Evolutionary conservation across 148 eudicot species (phyloP), one percentile per base, ranked within the genome.

Genomic region (Rhododendron williamsianum): DNA sequence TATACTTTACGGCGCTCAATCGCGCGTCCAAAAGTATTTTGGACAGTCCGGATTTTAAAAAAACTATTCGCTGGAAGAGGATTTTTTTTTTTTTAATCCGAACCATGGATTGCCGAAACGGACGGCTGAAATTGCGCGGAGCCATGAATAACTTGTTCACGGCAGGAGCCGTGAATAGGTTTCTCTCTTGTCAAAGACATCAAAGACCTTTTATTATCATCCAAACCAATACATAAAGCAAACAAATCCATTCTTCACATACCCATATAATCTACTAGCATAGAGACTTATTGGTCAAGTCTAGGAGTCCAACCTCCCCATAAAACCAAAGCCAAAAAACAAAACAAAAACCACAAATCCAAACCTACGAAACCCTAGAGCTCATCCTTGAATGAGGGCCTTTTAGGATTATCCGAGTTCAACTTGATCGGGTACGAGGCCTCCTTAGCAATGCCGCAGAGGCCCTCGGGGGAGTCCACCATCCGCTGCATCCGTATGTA

Each of bases 391-490:
- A 54, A 9, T 1, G 89, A 81, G 43, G 74, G 49, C 46, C 25
- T 78, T 54, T 54, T 76, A 2, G 93, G 91, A 71, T 94, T 93
- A 38, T 89, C 81, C 0, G 95, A 49, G 13, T 90, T 81, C 56
- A 71, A 41, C 87, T 94, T 94, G 89, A 89, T 52, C 0, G 96
- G 98, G 85, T 94, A 92, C 0, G 94, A 90, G 21, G 98, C 92
- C 81, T 90, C 94, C 91, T 85, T 87, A 4, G 96, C 96, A 86
- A 94, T 92, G 46, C 98, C 98, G 87, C 98, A 94, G 0, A 85
- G 82, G 11, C 97, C 97, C 65, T 90, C 97, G n/a, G 85, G 81
- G 10, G 89, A 89, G 10, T 80, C 83, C 3, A 87, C 86, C 43
- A 89, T 92, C 27, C 95, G 90, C 48, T 90, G 88, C 87, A 94